These are phyloP conservation scores for Colletotrichum theobromicola DNA, from an alignment of 2,329 filamentous ascomycete genomes.

Conservation along the genomic window DNA sequence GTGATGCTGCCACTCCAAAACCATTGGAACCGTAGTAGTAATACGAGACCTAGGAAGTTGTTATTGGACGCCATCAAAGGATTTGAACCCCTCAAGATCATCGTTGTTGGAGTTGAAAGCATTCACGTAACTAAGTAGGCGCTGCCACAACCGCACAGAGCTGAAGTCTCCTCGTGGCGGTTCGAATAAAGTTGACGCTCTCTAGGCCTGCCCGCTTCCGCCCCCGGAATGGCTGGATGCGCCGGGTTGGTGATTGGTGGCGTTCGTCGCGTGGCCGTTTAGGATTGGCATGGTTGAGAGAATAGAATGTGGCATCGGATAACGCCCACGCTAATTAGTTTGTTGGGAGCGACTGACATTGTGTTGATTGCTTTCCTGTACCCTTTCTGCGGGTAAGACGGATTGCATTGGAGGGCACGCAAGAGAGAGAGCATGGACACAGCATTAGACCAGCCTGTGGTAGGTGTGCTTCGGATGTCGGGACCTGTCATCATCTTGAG, in stretches of 20 bases:
- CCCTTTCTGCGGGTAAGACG: neutral
- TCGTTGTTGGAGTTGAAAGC: neutral
- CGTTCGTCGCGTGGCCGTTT: neutral
- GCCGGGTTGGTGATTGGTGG: neutral
- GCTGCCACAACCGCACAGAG: neutral
- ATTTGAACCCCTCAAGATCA: neutral
- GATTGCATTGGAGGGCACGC: neutral
- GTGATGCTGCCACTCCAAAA: neutral
- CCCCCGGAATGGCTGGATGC: neutral
- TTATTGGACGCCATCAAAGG: neutral
- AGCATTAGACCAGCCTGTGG: neutral
- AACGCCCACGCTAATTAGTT: neutral
- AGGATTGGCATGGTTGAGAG: neutral
- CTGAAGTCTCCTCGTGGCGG: neutral
- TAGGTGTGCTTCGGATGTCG: neutral
- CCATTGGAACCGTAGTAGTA: neutral
- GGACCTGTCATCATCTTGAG: neutral
- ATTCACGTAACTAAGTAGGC: neutral
- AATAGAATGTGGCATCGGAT: neutral
- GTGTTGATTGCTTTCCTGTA: neutral
- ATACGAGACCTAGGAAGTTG: neutral
- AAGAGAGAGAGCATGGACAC: neutral
- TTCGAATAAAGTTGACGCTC: conserved; percentile 10
- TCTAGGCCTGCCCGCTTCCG: neutral
- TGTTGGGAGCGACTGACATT: neutral